Evolutionary conservation across 83 land plant species (phyloP).

Genomic region (Thuja plicata): DNA sequence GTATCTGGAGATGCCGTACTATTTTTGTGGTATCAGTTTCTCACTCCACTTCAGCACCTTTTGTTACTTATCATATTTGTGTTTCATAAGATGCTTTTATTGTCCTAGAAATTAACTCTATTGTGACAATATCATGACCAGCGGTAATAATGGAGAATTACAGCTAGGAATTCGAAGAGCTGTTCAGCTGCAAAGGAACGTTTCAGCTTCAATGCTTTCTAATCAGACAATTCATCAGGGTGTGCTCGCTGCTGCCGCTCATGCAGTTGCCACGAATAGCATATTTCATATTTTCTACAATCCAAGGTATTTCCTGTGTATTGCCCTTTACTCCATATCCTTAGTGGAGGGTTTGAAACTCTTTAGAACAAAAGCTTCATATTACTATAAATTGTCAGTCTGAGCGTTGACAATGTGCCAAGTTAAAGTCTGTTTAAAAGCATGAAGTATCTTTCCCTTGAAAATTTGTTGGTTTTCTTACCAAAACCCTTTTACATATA

Average conservation of each 20-base stretch:
- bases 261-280: constrained; percentile 65
- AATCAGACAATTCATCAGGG: constrained; percentile 52
- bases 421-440: neutral
- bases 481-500: neutral
- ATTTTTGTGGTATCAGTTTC: constrained; percentile 58
- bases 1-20: constrained; percentile 84
- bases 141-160: constrained; percentile 73
- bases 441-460: neutral
- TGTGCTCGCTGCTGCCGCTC: constrained; percentile 59
- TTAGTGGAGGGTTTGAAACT: neutral
- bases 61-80: neutral
- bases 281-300: constrained; percentile 64
- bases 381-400: neutral
- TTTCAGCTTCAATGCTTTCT: constrained; percentile 46
- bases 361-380: neutral
- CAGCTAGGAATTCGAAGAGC: constrained; percentile 73
- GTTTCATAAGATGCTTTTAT: neutral
- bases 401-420: neutral
- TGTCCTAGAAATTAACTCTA: neutral
- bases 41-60: neutral
- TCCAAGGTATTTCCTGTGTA: constrained; percentile 50
- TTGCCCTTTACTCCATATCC: neutral
- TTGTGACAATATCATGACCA: constrained; percentile 18
- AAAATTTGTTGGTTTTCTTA: neutral
- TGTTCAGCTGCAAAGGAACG: constrained; percentile 41